Base-by-base conservation (phyloP, 495 filamentous ascomycete genomes). In the Barbatosphaeria neglecta region DNA sequence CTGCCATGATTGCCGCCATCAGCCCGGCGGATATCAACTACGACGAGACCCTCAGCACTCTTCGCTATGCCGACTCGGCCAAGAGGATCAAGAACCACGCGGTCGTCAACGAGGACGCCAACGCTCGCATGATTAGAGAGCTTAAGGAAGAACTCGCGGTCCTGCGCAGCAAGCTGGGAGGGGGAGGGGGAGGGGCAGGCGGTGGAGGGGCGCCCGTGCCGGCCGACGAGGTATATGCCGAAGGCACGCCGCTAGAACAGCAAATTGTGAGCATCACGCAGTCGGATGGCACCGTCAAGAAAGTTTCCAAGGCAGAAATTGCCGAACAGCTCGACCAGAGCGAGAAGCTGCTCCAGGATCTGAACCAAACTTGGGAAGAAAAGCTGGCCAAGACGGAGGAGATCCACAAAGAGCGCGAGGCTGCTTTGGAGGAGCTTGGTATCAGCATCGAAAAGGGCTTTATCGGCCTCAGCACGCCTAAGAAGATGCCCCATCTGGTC, bases 1-100 rank as follows among this genome's bases (percentile, higher is more conserved):
- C 92, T 17, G 93, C 92, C 40, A 98, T 98, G 92, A 98, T 98
- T 68, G 92, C 92, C 40, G 92, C 92, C 31, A 97, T 98, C 58
- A 95, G 89, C 45, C 92, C 92, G 4, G 92, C 92, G 45, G 92
- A 99, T 67, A 97, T 99, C 72, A 99, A 99, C 65, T 99, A 90
- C 57, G 92, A 99, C 54, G 92, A 99, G 62, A 97, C 92, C 11
- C 72, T 99, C 6, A 87, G 89, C 62, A 99, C 92, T 10, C 72
- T 99, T 10, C 81, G 92, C 48, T 99, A 99, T 67, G 92, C 92
- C 39, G 92, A 99, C 62, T 95, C 87, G 6, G 92, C 92, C 19
- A 99, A 99, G 67, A 79, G 92, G 53, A 99, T 99, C 73, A 97
- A 97, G 86, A 97, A 99, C 67, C 93, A 99, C 62, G 92, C 92